Conservation (phyloP, 1,284 basidiomycete species). For the Paramarasmius palmivorus region DNA sequence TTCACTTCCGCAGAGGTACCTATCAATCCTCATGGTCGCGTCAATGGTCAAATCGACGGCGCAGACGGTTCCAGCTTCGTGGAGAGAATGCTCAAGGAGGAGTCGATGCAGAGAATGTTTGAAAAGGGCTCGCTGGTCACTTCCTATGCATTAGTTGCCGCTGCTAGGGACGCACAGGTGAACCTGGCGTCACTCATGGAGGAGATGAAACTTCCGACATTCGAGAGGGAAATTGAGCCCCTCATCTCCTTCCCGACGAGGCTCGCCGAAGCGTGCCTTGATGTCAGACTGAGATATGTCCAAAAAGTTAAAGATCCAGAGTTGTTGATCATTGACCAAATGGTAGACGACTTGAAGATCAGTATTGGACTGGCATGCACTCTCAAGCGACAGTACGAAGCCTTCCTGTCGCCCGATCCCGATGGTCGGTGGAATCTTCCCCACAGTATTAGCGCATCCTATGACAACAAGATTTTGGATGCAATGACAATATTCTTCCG, state of each 20-base stretch:
- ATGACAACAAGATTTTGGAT: slow-evolving; percentile 88
- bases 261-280: slow-evolving; percentile 90
- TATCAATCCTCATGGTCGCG: slow-evolving; percentile 33
- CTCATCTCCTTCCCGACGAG: slow-evolving; percentile 95
- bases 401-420: slow-evolving; percentile 84
- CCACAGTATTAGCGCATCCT: slow-evolving; percentile 85
- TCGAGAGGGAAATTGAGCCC: slow-evolving; percentile 90
- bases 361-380: slow-evolving; percentile 93
- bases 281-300: slow-evolving; percentile 89
- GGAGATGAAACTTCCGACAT: slow-evolving; percentile 89
- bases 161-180: slow-evolving; percentile 88
- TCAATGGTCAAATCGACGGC: slow-evolving; percentile 39
- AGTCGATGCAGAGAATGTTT: slow-evolving; percentile 91
- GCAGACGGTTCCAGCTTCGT: slow-evolving; percentile 80
- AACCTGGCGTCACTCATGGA: slow-evolving; percentile 73
- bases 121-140: slow-evolving; percentile 91
- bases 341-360: slow-evolving; percentile 91
- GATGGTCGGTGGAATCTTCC: slow-evolving; percentile 89
- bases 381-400: slow-evolving; percentile 92
- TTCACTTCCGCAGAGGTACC: slow-evolving; percentile 63
- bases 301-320: slow-evolving; percentile 89
- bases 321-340: slow-evolving; percentile 92
- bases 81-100: slow-evolving; percentile 94
- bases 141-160: slow-evolving; percentile 83
- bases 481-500: slow-evolving; percentile 92